phyloP scores from a whole-genome alignment of 176 grass and related monocot species.

The Canna indica region DNA sequence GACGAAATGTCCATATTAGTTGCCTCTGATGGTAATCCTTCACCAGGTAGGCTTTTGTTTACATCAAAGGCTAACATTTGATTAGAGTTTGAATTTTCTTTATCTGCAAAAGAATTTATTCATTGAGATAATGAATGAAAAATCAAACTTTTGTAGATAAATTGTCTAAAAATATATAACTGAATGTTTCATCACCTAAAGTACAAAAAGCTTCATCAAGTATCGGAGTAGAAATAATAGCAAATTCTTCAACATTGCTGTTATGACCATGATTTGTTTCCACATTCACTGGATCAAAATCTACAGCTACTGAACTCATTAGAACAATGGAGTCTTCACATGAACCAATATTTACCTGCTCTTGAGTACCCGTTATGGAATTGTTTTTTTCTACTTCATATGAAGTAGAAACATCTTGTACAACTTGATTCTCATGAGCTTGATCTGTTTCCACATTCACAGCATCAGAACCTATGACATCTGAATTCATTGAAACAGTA shows the following conservation, averaged over 20 bases:
- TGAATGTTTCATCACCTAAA: conserved; percentile 24
- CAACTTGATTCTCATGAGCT: too few species aligned
- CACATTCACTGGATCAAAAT: too few species aligned
- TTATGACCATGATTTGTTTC: too few species aligned
- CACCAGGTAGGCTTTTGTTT: neutral
- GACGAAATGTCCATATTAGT: conserved; percentile 14
- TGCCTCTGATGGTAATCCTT: conserved; percentile 12
- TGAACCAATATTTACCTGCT: neutral
- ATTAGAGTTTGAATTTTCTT: neutral
- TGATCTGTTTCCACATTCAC: too few species aligned
- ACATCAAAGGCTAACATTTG: neutral
- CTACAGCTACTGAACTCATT: too few species aligned
- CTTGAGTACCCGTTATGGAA: neutral
- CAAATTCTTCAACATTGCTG: too few species aligned
- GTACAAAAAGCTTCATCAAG: conserved; percentile 22
- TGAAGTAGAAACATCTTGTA: too few species aligned
- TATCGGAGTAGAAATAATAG: neutral
- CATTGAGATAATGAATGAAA: neutral
- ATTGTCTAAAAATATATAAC: neutral
- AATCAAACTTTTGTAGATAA: neutral
- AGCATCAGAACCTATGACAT: too few species aligned
- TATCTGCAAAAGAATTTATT: neutral
- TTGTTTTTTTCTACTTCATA: too few species aligned
- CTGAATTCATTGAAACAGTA: too few species aligned
- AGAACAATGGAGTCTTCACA: neutral